Conservation (phyloP, 208 protist species). For the Acanthamoeba culbertsoni region DNA sequence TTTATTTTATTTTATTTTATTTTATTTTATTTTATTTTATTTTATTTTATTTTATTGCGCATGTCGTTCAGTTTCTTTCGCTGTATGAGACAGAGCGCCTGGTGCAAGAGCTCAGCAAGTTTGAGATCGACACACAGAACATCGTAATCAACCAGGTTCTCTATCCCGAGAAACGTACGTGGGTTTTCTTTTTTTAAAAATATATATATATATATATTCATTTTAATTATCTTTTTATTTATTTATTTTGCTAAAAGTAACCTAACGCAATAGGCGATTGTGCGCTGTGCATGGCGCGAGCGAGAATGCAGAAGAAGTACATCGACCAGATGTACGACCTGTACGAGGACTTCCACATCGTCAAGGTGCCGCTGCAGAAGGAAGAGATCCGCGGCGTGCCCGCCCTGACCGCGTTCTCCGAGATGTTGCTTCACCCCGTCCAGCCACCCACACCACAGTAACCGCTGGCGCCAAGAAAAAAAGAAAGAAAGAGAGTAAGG, state of each 20-base stretch:
- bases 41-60: neutral
- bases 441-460: neutral
- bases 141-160: constrained; percentile 97
- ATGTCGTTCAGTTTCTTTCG: constrained; percentile 91
- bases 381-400: constrained; percentile 89
- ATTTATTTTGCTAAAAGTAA: neutral
- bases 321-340: constrained; percentile 93
- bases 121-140: constrained; percentile 94
- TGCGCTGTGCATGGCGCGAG: constrained; percentile 88
- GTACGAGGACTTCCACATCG: constrained; percentile 95
- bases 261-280: constrained; percentile 78
- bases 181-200: neutral
- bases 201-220: too few species aligned
- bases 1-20: neutral
- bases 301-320: constrained; percentile 94
- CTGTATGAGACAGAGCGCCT: constrained; percentile 99
- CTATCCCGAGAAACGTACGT: neutral
- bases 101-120: constrained; percentile 95
- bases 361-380: constrained; percentile 90
- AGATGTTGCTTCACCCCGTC: constrained; percentile 13
- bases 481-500: too few species aligned
- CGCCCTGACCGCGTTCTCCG: constrained; percentile 54
- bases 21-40: neutral
- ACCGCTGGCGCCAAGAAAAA: too few species aligned
- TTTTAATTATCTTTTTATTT: neutral